These are phyloP conservation scores for Isatis tinctoria DNA, from an alignment of 345 rosid species.

Conservation along the genomic window DNA sequence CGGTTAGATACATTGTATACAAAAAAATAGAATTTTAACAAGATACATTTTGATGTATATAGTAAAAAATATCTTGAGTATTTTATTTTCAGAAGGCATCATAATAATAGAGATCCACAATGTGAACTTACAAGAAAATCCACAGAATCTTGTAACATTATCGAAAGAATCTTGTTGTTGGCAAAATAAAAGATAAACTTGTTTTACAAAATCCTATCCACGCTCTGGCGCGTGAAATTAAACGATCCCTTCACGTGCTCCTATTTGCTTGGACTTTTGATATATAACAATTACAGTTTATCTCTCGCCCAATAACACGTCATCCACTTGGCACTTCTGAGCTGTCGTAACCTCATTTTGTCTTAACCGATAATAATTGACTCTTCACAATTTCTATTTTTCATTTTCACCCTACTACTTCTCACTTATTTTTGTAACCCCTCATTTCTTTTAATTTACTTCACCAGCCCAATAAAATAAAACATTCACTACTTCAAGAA, in stretches of 20 bases:
- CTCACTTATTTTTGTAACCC: neutral
- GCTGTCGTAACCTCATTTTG: constrained; percentile 12
- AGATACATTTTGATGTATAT: too few relatives aligned
- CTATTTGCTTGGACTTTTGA: neutral
- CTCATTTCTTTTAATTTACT: neutral
- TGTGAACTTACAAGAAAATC: constrained; percentile 8
- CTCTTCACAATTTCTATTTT: neutral
- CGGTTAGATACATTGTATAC: neutral
- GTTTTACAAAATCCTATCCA: constrained; percentile 8
- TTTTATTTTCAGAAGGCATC: neutral
- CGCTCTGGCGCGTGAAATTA: constrained; percentile 15
- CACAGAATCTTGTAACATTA: neutral
- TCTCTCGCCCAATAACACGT: neutral
- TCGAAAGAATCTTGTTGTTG: constrained; percentile 20
- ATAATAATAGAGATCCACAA: neutral
- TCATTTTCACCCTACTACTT: neutral
- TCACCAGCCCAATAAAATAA: neutral
- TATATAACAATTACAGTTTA: neutral
- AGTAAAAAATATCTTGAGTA: neutral
- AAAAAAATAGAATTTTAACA: too few relatives aligned
- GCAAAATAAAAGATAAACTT: constrained; percentile 5
- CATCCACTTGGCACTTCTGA: constrained; percentile 15
- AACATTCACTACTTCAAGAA: neutral
- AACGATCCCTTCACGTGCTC: neutral
- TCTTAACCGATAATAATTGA: constrained; percentile 13